phyloP scores from a whole-genome alignment of 2,329 filamentous ascomycete species.

The Ascochyta clinopodiicola region DNA sequence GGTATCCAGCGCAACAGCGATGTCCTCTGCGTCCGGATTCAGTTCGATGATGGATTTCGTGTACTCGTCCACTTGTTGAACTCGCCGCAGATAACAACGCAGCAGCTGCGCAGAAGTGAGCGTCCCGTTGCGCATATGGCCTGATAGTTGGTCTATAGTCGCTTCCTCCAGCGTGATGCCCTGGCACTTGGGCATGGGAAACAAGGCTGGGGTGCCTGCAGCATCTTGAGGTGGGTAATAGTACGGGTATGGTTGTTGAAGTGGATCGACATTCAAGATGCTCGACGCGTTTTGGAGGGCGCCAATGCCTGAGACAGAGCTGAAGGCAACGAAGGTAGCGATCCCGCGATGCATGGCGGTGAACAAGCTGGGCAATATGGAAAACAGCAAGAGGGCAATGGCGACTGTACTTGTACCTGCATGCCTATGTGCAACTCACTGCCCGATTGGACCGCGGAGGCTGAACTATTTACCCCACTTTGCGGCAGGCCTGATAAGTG shows the following conservation, averaged over 20 bases:
- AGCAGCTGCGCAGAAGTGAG: constrained; percentile 32
- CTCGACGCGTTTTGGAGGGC: constrained; percentile 19
- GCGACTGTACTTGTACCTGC: constrained; percentile 11
- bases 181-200: constrained; percentile 69
- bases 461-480: constrained; percentile 9
- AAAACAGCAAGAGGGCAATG: background rate
- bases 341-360: background rate
- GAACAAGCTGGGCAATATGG: background rate
- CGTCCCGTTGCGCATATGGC: constrained; percentile 58
- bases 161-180: constrained; percentile 71
- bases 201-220: constrained; percentile 49
- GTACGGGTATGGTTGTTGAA: constrained; percentile 43
- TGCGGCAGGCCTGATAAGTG: background rate
- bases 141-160: constrained; percentile 71
- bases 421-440: constrained; percentile 6
- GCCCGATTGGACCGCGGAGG: constrained; percentile 1
- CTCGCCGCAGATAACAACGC: constrained; percentile 59
- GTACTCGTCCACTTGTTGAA: constrained; percentile 68
- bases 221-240: constrained; percentile 43
- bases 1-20: constrained; percentile 66
- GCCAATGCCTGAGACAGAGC: background rate
- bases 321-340: background rate
- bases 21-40: constrained; percentile 70
- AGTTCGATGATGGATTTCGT: constrained; percentile 69
- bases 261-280: constrained; percentile 24